Percentiles rank a stretch among this genome's conserved stretches.
Evolutionary conservation across 169 alveolate genomes (phyloP).

Genomic region (Perkinsus chesapeaki): DNA sequence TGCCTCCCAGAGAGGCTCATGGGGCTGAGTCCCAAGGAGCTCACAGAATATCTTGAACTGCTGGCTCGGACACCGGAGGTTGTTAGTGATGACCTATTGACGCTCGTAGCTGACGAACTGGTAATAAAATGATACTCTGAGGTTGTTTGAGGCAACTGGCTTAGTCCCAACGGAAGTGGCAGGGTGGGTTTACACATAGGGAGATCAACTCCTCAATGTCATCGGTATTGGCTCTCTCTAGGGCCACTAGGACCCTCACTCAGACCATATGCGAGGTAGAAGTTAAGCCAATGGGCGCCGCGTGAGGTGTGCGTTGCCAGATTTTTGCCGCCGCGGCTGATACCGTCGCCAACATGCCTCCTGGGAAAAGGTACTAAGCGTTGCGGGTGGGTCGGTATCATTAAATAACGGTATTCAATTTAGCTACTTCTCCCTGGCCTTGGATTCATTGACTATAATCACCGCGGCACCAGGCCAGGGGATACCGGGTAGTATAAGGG

Average conservation of each 20-base stretch:
- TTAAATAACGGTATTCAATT: background rate
- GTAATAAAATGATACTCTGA: too few relatives aligned
- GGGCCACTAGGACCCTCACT: background rate
- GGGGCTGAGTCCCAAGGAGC: background rate
- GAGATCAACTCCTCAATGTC: background rate
- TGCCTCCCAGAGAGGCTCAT: background rate
- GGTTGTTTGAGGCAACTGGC: too few relatives aligned
- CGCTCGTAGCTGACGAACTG: background rate
- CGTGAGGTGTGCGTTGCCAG: background rate
- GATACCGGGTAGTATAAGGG: background rate
- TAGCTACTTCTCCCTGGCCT: background rate
- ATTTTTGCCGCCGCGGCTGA: background rate
- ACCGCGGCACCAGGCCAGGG: background rate
- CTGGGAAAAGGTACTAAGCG: background rate
- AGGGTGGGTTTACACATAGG: background rate
- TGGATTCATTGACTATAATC: background rate
- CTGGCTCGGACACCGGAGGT: background rate
- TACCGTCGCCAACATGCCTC: background rate
- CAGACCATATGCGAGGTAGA: background rate
- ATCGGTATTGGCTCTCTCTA: background rate
- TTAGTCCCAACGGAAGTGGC: background rate
- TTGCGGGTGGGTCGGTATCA: background rate
- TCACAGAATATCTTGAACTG: background rate
- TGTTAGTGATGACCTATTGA: background rate
- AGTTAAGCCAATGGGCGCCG: background rate